A percentile compares a stretch with the other conserved stretches of the same genome.
These are phyloP conservation scores for Candida sanyiensis DNA, from an alignment of 805 yeast species.

Conservation along the genomic window DNA sequence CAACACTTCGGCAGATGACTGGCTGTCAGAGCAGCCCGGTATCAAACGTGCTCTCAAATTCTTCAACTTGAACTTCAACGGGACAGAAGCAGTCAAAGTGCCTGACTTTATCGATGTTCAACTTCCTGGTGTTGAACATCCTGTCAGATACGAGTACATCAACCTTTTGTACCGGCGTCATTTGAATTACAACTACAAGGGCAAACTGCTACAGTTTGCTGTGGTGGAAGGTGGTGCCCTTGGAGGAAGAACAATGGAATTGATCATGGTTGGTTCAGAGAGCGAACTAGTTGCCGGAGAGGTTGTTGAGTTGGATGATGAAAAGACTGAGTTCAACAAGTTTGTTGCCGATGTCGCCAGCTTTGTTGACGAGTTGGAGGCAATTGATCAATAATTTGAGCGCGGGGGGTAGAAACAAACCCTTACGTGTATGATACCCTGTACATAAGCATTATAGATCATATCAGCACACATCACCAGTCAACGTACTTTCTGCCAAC, in stretches of 20 bases:
- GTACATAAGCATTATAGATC: constrained; percentile 3
- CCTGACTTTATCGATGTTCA: constrained; percentile 35
- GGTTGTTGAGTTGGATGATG: constrained; percentile 8
- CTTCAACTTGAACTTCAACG: constrained; percentile 39
- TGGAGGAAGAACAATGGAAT: constrained; percentile 50
- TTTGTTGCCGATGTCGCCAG: constrained; percentile 18
- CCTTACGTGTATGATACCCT: neutral
- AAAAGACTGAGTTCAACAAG: constrained; percentile 13
- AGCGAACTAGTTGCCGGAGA: neutral
- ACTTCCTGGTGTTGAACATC: constrained; percentile 31
- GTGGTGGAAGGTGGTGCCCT: constrained; percentile 52
- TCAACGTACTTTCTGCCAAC: constrained; percentile 68
- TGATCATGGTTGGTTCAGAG: constrained; percentile 38
- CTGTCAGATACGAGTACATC: constrained; percentile 40
- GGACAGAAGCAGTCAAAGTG: constrained; percentile 30
- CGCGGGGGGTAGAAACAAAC: too few species aligned
- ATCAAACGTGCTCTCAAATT: constrained; percentile 33
- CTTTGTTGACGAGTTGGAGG: constrained; percentile 15
- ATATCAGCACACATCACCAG: constrained; percentile 58
- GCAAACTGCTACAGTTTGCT: constrained; percentile 35
- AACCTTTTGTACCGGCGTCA: constrained; percentile 40
- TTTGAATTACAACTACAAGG: constrained; percentile 35
- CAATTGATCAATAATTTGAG: neutral
- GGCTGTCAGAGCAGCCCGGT: constrained; percentile 36
- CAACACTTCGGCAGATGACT: constrained; percentile 12